Conservation (phyloP, 306 rosid species). For the Mucuna pruriens region DNA sequence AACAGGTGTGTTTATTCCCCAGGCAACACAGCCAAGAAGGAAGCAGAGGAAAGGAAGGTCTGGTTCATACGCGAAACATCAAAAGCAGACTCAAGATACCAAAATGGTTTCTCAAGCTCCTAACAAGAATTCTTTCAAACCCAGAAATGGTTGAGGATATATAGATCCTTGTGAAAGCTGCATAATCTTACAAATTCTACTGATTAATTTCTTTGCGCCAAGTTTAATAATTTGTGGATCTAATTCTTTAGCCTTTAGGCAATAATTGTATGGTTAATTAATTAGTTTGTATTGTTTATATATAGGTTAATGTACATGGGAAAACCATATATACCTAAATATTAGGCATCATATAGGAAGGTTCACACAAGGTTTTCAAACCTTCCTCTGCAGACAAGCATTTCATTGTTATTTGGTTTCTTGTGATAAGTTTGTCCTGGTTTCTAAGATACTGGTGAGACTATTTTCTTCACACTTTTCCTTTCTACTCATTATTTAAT, state of each 20-base stretch:
- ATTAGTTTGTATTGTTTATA: conserved; percentile 30
- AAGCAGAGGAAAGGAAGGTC: conserved; percentile 69
- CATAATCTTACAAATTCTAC: conserved; percentile 38
- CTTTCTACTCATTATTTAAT: background rate
- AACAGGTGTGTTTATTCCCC: conserved; percentile 97
- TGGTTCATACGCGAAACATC: conserved; percentile 58
- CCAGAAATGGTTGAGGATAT: conserved; percentile 52
- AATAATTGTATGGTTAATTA: conserved; percentile 44
- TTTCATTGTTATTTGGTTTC: conserved; percentile 42
- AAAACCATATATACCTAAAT: conserved; percentile 42
- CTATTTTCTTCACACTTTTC: conserved; percentile 11
- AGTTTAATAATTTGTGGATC: conserved; percentile 34
- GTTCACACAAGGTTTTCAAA: conserved; percentile 53
- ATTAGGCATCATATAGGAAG: conserved; percentile 47
- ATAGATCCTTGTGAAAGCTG: conserved; percentile 16
- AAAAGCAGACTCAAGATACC: conserved; percentile 58
- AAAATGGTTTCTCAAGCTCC: conserved; percentile 61
- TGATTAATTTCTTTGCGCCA: conserved; percentile 33
- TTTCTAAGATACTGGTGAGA: conserved; percentile 34
- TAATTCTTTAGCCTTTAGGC: conserved; percentile 58
- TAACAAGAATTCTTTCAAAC: conserved; percentile 51
- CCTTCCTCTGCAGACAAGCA: conserved; percentile 47
- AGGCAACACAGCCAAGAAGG: conserved; percentile 73
- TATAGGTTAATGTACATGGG: conserved; percentile 58
- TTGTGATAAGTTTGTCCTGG: conserved; percentile 48